Conservation (phyloP, 371 early-diverging fungal species). For the Rhizopus microsporus region DNA sequence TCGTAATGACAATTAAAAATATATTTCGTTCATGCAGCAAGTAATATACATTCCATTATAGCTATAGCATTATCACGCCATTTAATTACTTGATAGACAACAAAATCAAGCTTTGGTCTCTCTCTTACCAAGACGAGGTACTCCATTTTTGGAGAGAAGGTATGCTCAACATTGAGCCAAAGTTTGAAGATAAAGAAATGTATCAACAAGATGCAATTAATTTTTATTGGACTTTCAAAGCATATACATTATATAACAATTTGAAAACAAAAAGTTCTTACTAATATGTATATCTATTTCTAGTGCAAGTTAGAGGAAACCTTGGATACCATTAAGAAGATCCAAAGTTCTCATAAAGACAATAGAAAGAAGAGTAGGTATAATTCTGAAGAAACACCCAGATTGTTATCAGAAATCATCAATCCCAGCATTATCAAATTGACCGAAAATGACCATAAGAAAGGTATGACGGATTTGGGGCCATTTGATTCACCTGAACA, state of each 20-base stretch:
- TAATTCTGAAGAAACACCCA: constrained; percentile 17
- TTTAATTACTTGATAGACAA: constrained; percentile 18
- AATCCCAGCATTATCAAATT: constrained; percentile 15
- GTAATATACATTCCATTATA: constrained; percentile 19
- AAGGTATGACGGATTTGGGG: constrained; percentile 15
- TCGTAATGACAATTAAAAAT: no score
- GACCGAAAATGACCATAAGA: constrained; percentile 17
- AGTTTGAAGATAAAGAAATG: constrained; percentile 18
- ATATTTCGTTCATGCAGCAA: no score
- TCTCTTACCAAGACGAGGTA: constrained; percentile 17
- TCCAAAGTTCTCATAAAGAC: constrained; percentile 15
- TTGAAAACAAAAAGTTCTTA: constrained; percentile 19
- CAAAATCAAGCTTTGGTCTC: constrained; percentile 18
- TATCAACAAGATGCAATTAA: constrained; percentile 19
- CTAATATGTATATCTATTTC: constrained; percentile 13
- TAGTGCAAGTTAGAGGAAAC: constrained; percentile 20
- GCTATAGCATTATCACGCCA: constrained; percentile 14
- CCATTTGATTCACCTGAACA: constrained; percentile 20
- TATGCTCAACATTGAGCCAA: constrained; percentile 20
- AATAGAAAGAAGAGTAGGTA: constrained; percentile 17
- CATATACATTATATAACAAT: constrained; percentile 17
- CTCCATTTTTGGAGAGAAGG: constrained; percentile 20
- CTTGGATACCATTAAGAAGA: constrained; percentile 17
- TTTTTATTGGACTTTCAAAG: constrained; percentile 19
- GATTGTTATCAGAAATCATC: constrained; percentile 2